Evolutionary conservation across 352 stramenopile species (phyloP), one percentile per base, ranked within the genome.

Genomic region (Peronospora farinosa): DNA sequence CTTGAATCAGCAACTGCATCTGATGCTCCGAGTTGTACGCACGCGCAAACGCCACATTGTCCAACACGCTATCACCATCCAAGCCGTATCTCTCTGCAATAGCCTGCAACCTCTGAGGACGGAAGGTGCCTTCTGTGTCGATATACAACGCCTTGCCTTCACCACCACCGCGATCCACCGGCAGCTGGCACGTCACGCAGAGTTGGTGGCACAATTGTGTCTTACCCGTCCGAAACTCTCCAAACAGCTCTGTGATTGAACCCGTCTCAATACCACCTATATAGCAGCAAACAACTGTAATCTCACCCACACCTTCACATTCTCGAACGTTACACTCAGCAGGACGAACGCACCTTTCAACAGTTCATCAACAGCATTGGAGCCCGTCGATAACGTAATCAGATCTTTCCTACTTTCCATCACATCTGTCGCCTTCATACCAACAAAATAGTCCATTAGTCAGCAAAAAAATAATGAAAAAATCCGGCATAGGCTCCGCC

Each of bases 21-120:
- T 99, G 97, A 65, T 99, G 96, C 57, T 99, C 96, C 37, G 92
- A 98, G 73, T 99, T 99, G 78, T 99, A 97, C 10, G 96, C 96
- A 43, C 97, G 87, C 15, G 97, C 97, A 56, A 97, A 98, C 5
- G 96, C 95, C 12, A 99, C 95, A 75, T 99, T 99, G 50, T 99
- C 97, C 36, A 99, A 75, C 12, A 98, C 95, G 16, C 93, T 95
- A 23, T 97, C 88, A 28, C 78, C 81, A 67, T 98, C 95, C 15
- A 99, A 78, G 11, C 95, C 95, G 67, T 98, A 99, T 36, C 97
- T 81, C 72, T 98, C 95, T 10, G 96, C 96, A 73, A 99, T 99
- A 3, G 87, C 86, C 32, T 97, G 84, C 27, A 99, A 73, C 47
- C 95, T 83, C 60, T 98, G 76, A 3, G 96, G 97, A 41, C 97